Evolutionary conservation across 106 monocot genomes (phyloP), one percentile per base, ranked within the genome.

Genomic region (Ottelia alismoides): DNA sequence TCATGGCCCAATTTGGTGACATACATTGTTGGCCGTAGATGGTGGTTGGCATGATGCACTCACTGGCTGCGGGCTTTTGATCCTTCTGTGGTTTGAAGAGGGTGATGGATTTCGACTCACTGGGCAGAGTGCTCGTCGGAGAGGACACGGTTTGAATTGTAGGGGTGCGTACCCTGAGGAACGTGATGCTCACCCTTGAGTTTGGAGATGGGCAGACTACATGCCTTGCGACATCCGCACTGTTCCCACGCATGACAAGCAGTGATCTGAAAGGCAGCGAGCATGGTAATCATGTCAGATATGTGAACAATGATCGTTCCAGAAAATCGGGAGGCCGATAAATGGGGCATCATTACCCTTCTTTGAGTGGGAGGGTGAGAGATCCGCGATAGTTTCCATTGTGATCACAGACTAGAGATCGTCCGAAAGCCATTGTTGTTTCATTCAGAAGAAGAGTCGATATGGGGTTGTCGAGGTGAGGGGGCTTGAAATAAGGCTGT

Each of bases 401-500:
- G 32, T 67, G 61, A 53, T 89, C 77, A 21, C 70, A 71, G 12
- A 76, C 76, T 16, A 98, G 73, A 25, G 65, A 53, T 30, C 89
- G 62, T 49, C 96, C 89, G 50, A 98, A 98, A 20, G 89, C 81
- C 69, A 90, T 72, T 6, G 52, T 65, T 14, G 89, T 90, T 11
- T 85, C 82, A 12, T 76, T 77, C 28, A 98, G 82, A 23, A 90
- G 52, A 4, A 98, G 85, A 18, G 89, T 90, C 20, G 76, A 85
- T 47, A 98, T 85, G 2, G 96, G 96, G 35, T 82, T 89, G 56
- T 90, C 96, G 56, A 98, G 51, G 35, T 90, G 96, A 7, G 89
- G 96, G 9, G 96, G 96, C 59, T 98, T 98, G 72, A 74, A 89
- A 70, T 98, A 98, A 25, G 96, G 96, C 28, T 98, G 96, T 17